A percentile compares a stretch with the other conserved stretches of the same genome.
phyloP scores from a whole-genome alignment of 2,329 filamentous ascomycete genomes.

The Bimuria novae-zelandiae region DNA sequence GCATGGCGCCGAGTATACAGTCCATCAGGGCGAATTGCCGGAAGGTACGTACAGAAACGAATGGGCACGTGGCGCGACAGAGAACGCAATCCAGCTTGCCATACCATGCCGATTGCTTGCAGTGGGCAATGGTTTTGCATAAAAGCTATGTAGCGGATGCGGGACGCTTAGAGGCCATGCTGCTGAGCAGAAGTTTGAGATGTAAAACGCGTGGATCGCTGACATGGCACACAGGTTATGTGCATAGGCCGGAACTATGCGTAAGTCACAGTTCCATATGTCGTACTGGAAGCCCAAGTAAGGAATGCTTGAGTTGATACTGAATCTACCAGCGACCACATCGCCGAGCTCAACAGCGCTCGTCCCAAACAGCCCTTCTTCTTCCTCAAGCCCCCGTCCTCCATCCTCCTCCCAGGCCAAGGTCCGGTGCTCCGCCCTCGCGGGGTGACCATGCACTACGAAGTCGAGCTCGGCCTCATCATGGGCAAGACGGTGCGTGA shows the following conservation, averaged over 20 bases:
- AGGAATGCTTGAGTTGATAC: neutral
- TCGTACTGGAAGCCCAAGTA: no score
- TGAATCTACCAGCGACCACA: slow-evolving; percentile 71
- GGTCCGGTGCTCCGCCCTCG: slow-evolving; percentile 81
- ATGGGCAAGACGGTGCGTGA: slow-evolving; percentile 82
- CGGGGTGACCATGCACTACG: slow-evolving; percentile 88
- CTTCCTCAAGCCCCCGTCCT: slow-evolving; percentile 93
- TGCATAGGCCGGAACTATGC: slow-evolving; percentile 98
- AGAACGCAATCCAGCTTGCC: no score
- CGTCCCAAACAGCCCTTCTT: slow-evolving; percentile 96
- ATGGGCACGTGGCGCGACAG: no score
- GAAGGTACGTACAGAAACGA: slow-evolving; percentile 45
- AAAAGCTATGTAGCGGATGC: no score
- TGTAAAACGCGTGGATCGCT: no score
- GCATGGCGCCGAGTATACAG: slow-evolving; percentile 40
- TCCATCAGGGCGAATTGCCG: slow-evolving; percentile 52
- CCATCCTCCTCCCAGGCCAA: slow-evolving; percentile 77
- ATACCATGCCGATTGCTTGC: no score
- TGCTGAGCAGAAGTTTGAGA: no score
- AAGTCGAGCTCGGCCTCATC: slow-evolving; percentile 89
- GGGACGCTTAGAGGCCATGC: no score
- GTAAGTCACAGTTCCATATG: slow-evolving; percentile 56
- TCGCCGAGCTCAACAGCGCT: slow-evolving; percentile 85
- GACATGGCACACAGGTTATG: slow-evolving; percentile 64
- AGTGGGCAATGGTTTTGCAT: no score